These are phyloP conservation scores for Solanum sejunctum DNA, from an alignment of 257 asterid species.

Conservation along the genomic window DNA sequence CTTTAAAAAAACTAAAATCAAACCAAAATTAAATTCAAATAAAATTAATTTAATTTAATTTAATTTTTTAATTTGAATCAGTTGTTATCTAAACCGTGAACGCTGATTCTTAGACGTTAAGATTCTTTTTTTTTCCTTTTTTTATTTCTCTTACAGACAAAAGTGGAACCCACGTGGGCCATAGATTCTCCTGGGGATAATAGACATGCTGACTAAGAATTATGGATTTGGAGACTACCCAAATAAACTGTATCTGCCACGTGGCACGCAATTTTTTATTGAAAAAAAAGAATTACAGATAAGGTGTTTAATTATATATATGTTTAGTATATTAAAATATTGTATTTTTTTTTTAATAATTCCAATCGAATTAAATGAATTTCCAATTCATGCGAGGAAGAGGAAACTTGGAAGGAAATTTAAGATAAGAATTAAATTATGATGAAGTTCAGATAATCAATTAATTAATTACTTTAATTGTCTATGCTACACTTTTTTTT, in stretches of 20 bases:
- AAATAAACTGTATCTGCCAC: neutral
- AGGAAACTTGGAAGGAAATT: neutral
- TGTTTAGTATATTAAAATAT: neutral
- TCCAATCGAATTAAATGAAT: neutral
- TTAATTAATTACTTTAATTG: neutral
- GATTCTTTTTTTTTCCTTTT: too few relatives aligned
- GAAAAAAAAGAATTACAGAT: accelerated
- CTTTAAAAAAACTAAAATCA: too few relatives aligned
- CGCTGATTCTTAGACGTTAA: too few relatives aligned
- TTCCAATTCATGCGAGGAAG: neutral
- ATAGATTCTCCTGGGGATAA: neutral
- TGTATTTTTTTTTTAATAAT: neutral
- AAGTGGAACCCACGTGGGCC: neutral
- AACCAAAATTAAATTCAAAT: too few relatives aligned
- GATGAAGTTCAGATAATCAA: neutral
- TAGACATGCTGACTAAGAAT: neutral
- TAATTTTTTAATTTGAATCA: too few relatives aligned
- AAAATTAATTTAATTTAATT: too few relatives aligned
- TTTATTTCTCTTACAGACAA: neutral
- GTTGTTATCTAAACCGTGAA: too few relatives aligned
- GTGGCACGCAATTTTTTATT: neutral
- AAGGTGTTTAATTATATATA: neutral
- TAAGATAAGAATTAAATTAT: too few relatives aligned
- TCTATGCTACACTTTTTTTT: too few relatives aligned
- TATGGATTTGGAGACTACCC: too few relatives aligned